Base-by-base conservation (phyloP, 768 basidiomycete species). In the Lepiota venenata region DNA sequence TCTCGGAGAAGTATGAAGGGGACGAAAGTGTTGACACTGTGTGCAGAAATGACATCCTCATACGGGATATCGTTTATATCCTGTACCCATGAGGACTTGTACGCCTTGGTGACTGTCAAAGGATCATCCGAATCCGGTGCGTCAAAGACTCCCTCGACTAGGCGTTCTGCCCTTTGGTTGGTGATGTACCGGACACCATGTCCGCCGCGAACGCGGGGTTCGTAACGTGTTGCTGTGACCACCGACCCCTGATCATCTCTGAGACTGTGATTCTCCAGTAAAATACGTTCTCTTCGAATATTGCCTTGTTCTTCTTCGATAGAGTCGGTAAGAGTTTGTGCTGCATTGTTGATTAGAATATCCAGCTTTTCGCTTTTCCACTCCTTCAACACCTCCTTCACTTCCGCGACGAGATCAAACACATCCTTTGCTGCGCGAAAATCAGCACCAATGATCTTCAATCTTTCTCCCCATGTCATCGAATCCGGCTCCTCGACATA, bases 1-100 rank as follows among this genome's bases (percentile, higher is more conserved):
- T 69, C 69, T 20, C 70, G 63, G 18, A 71, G 63, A 32, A 74
- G 66, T 47, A 71, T 71, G 56, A 72, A 68, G 15, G 70, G 72
- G 42, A 68, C 70, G 57, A 71, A 70, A 0, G 69, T 65, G 52
- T 71, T 71, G 47, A 74, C 65, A 41, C 69, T 69, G 25, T 70
- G 71, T 1, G 69, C 69, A 7, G 68, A 65, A 41, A 74, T 64
- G 12, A 72, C 64, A 44, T 71, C 70, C 53, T 69, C 69, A 57
- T 71, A 72, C 4, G 68, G 66, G 22, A 71, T 70, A 40, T 69
- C 66, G 16, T 57, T 58, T 35, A 71, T 64, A n/a, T 57, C 62
- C 56, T 70, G 68, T 27, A 60, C 63, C 72, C 71, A 72, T 9
- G 67, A 69, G 32, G 65, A 66, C 59, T 62, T 57, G 46, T 50